A percentile compares a stretch with the other conserved stretches of the same genome.
Evolutionary conservation across 2,329 filamentous ascomycete genomes (phyloP).

Genomic region (Cryphonectria japonica): DNA sequence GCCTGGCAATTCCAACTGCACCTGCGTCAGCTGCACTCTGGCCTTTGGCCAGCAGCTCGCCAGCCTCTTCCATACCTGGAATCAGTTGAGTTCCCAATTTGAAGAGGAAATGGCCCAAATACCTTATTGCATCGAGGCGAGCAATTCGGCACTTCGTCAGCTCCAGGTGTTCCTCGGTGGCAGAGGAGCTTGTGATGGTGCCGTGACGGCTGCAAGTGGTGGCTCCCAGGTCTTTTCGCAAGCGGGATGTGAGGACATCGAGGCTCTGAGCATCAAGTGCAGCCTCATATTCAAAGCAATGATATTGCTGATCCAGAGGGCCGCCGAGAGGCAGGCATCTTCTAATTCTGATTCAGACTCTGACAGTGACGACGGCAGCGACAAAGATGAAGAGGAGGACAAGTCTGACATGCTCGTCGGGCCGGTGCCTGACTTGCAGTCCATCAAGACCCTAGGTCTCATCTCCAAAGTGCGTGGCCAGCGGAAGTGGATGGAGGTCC

Average conservation of each 20-base stretch:
- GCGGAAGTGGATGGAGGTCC: constrained; percentile 1
- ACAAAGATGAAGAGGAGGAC: constrained; percentile 5
- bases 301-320: constrained; percentile 16
- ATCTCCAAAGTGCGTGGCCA: background rate
- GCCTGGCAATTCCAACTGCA: background rate
- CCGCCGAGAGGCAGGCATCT: background rate
- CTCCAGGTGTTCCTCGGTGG: constrained; percentile 4
- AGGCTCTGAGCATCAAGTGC: constrained; percentile 19
- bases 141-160: constrained; percentile 11
- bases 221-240: constrained; percentile 1
- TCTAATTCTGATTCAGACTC: background rate
- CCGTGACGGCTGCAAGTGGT: background rate
- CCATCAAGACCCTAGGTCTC: constrained; percentile 8
- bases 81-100: background rate
- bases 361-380: background rate
- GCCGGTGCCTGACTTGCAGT: constrained; percentile 17
- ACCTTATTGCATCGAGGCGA: background rate
- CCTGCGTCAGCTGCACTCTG: constrained; percentile 15
- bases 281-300: constrained; percentile 19
- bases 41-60: constrained; percentile 25
- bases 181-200: background rate
- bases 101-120: background rate
- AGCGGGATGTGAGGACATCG: constrained; percentile 6
- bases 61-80: constrained; percentile 10
- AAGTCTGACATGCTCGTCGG: constrained; percentile 14